Conservation (phyloP, 345 rosid species). For the Cardiospermum halicacabum region DNA sequence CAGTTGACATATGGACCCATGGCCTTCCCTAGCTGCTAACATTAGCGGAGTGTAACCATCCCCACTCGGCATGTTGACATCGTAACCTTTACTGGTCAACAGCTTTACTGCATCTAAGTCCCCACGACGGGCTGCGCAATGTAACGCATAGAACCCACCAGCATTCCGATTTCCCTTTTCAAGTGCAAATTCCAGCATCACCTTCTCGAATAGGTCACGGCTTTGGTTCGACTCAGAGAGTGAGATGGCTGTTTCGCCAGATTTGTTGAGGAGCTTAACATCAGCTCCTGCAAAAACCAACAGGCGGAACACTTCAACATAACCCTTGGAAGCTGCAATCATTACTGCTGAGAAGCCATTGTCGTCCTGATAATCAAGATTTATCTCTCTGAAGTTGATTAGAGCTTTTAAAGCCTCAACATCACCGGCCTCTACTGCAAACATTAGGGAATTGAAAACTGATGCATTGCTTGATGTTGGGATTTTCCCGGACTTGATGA, state of each 20-base stretch:
- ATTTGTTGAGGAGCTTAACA: constrained; percentile 66
- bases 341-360: constrained; percentile 85
- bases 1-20: constrained; percentile 52
- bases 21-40: constrained; percentile 89
- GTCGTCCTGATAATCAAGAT: constrained; percentile 73
- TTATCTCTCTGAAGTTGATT: constrained; percentile 31
- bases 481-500: constrained; percentile 46
- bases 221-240: constrained; percentile 57
- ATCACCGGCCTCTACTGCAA: constrained; percentile 69
- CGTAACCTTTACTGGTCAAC: constrained; percentile 59
- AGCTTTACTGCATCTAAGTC: constrained; percentile 67
- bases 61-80: constrained; percentile 64
- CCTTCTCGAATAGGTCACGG: constrained; percentile 74
- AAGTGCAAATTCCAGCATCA: constrained; percentile 86
- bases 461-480: constrained; percentile 54
- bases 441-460: constrained; percentile 54
- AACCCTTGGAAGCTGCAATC: constrained; percentile 79
- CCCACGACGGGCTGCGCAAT: constrained; percentile 92
- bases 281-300: constrained; percentile 87
- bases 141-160: constrained; percentile 85
- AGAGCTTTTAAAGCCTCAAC: constrained; percentile 52
- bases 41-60: constrained; percentile 93
- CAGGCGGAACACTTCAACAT: constrained; percentile 66
- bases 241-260: constrained; percentile 69
- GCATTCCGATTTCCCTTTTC: constrained; percentile 70